Base-by-base conservation (phyloP, 371 early-diverging fungal species). In the Mucor piriformis region DNA sequence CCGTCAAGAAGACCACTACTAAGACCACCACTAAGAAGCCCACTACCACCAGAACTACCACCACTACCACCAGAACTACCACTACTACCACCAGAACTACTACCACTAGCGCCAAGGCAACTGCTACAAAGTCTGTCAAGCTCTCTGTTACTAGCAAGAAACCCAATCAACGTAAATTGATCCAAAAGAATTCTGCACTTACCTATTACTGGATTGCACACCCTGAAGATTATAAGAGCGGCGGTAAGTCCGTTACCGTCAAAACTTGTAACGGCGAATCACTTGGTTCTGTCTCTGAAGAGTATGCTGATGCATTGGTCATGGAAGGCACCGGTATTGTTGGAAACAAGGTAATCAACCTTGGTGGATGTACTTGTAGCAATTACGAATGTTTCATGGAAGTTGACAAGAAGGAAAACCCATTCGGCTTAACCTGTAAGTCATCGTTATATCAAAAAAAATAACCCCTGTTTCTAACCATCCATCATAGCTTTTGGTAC, bases 131-230 rank as follows among this genome's bases (percentile, higher is more conserved):
- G 12, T 3, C 24, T n/a, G 52, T 23, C 13, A 56, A 56, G 20
- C 16, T 37, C 20, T 16, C 50, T 37, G 37, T 38, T 4, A 20
- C 37, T 15, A 32, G 47, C 4, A 48, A 37, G 12, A 35, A 57
- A 11, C 44, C 47, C 29, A 50, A 57, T 16, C 64, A 67, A 42
- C 66, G 77, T 23, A 76, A 73, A 67, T 56, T 69, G 50, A 55
- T 80, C 40, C 80, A 80, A 59, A 60, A 57, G 40, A 35, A 50
- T 11, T 58, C 73, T 48, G 75, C 67, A 8, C 73, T 80, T 54
- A 80, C 80, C 18, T 80, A 80, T 53, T 80, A 80, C 70, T 80
- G 80, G 80, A 80, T 76, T 53, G 80, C 80, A 47, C 66, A 67
- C 25, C 70, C 67, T 12, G 57, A 64, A 24, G 73, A 74, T 40